Evolutionary conservation across 164 flowering plant species (phyloP), one percentile per base, ranked within the genome.

Genomic region (Brasenia schreberi): DNA sequence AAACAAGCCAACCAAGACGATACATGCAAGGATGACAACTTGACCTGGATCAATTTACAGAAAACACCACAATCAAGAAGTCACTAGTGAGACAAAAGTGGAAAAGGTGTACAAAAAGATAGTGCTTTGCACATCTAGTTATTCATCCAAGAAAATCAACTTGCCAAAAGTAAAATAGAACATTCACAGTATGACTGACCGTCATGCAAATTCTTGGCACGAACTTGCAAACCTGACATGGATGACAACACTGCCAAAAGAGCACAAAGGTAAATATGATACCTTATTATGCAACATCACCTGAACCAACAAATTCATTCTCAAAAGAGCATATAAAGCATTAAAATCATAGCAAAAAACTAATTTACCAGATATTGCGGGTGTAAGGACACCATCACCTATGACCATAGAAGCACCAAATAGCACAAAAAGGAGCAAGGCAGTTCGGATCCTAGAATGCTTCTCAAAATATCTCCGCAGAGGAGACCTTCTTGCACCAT

Each of bases 401-500:
- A 91, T 89, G 70, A 87, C 85, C 97, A 91, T 91, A 77, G 82
- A 82, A 65, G 94, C 86, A 68, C 97, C 92, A 66, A 84, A 77
- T 17, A 91, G 74, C 42, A 89, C 97, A 65, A 87, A 79, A 65
- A 86, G 52, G 43, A 86, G 84, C 59, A 92, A 73, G 10, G 74
- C 80, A 45, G 83, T 86, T 43, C 89, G 75, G 14, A 80, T 69
- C 75, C 43, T 81, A 67, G 84, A 84, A 67, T 85, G 89, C 78
- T 82, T 86, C 75, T 92, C 97, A 72, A 89, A 74, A 65, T 84
- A 87, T 73, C 85, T 81, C 72, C 84, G 86, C 61, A 86, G 60
- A 6, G 83, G 74, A 45, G 83, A 67, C 23, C 70, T 23, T n/a
- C 45, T 68, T 53, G 17, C 58, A 27, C 69, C 81, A 11, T 80